These are phyloP conservation scores for Cudoniella acicularis DNA, from an alignment of 495 filamentous ascomycete genomes.

Conservation along the genomic window DNA sequence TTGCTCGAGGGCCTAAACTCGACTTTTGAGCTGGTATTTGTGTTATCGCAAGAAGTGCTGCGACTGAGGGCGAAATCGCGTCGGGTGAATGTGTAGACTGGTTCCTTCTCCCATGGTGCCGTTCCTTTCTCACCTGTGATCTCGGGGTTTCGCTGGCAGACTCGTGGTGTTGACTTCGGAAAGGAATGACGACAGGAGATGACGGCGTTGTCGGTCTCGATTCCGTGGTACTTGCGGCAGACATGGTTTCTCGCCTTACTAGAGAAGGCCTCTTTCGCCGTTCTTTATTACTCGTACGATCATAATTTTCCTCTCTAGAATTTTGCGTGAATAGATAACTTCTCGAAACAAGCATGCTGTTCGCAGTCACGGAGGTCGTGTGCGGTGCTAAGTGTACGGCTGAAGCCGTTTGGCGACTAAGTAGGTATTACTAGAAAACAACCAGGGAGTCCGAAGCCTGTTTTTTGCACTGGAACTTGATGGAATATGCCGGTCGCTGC, in stretches of 20 bases:
- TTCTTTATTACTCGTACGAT: conserved; percentile 1
- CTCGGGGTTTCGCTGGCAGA: conserved; percentile 5
- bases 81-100: conserved; percentile 43
- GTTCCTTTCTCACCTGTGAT: conserved; percentile 12
- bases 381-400: too few relatives aligned
- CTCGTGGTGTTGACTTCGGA: conserved; percentile 11
- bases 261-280: conserved; percentile 6
- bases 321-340: conserved; percentile 22
- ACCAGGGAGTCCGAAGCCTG: too few relatives aligned
- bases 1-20: conserved; percentile 13
- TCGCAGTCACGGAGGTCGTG: neutral
- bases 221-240: neutral
- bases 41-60: conserved; percentile 56
- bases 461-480: too few relatives aligned
- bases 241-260: conserved; percentile 4
- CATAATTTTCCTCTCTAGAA: conserved; percentile 5
- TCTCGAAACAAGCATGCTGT: conserved; percentile 11
- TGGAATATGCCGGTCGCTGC: too few relatives aligned
- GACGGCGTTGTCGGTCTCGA: conserved; percentile 19
- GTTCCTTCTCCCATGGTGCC: conserved; percentile 7
- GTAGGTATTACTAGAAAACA: too few relatives aligned
- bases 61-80: conserved; percentile 53
- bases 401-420: too few relatives aligned
- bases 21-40: conserved; percentile 49
- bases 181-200: conserved; percentile 26